Evolutionary conservation across 2,329 filamentous ascomycete species (phyloP).

Genomic region (Fusarium palustre): DNA sequence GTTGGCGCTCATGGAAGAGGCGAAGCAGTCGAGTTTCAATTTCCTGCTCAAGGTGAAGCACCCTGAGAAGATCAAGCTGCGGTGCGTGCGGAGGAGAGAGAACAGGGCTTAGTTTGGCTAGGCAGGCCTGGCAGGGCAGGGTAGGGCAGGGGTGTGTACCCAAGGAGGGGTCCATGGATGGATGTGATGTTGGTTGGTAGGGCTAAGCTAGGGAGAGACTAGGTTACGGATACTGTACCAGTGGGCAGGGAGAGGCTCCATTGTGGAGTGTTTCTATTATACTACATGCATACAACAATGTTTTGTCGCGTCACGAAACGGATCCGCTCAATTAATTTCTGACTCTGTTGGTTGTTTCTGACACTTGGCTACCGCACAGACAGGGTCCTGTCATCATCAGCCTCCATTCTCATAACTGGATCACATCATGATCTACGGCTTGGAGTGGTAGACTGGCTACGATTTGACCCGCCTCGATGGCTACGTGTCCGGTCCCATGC

Average conservation of each 20-base stretch:
- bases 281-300: neutral
- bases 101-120: neutral
- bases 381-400: neutral
- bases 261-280: neutral
- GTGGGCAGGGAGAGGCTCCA: neutral
- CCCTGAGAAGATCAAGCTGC: constrained; percentile 36
- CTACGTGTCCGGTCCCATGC: neutral
- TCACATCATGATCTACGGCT: neutral
- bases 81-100: constrained; percentile 28
- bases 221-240: neutral
- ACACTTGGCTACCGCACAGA: neutral
- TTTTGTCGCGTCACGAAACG: neutral
- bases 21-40: constrained; percentile 42
- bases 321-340: neutral
- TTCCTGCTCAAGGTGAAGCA: constrained; percentile 43
- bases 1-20: constrained; percentile 35
- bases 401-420: neutral
- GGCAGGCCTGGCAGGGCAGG: too few relatives aligned
- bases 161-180: neutral
- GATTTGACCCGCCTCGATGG: neutral
- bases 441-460: neutral
- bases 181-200: neutral
- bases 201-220: neutral
- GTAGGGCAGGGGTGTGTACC: neutral
- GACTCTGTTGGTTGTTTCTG: neutral